Base-by-base conservation (phyloP, 106 monocot species). In the Acorus gramineus region DNA sequence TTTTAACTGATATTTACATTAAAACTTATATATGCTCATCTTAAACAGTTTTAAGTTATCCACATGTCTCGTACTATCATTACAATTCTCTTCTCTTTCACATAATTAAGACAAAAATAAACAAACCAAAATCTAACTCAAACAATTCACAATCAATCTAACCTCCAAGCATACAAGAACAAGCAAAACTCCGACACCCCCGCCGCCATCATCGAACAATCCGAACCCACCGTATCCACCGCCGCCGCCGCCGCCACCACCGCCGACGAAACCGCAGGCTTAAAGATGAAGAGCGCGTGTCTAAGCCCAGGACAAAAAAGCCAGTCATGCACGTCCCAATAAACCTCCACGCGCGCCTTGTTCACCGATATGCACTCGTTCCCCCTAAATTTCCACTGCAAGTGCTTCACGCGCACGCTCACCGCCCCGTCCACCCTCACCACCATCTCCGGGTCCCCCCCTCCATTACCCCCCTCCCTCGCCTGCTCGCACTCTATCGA, bases 161-260 rank as follows among this genome's bases (percentile, higher is more conserved):
- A 7, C 56, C 76, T 86, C 89, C 89, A 90, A 45, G 89, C 89
- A 61, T 90, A 80, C 11, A 90, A 80, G 71, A 82, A 90, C 71
- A 90, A 49, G 61, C 82, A 59, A 44, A 73, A 80, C n/a, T 72
- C 84, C 42, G 76, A 73, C 62, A 49, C 46, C 42, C 11, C 5
- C 45, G 5, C 8, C 47, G 8, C 49, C 6, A 4, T 10, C 48
- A 5, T 11, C 28, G 1, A 6, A 28, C 28, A 28, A 28, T 28
- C 3, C 3, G 59, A 47, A 46, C 54, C 48, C 53, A 53, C 12
- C n/a, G 66, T 11, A 67, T 8, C 10, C 8, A 13, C 56, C 45
- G 69, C n/a, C 11, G 65, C 12, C 14, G 78, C 48, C 2, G 67
- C 14, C 9, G 42, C 59, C 0, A 6, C 43, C 59, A 43, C 4